Conservation (phyloP, 495 filamentous ascomycete species). For the Pseudoneurospora amorphoporcata region DNA sequence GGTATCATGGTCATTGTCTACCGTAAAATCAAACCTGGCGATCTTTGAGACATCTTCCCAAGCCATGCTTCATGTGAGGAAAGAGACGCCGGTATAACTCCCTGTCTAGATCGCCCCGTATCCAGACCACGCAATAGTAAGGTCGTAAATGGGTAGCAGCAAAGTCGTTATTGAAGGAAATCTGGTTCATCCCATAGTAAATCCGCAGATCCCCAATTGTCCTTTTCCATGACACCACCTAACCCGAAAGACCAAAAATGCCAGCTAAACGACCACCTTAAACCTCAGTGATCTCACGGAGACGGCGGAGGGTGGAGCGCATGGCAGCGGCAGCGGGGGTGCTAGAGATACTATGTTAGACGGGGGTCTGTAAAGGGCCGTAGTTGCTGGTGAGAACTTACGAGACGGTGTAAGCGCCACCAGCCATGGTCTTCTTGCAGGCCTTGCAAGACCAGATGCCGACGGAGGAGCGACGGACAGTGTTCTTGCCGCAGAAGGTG, state of each 20-base stretch:
- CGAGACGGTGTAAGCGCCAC: slow-evolving; percentile 94
- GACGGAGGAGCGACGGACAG: slow-evolving; percentile 81
- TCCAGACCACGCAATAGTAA: slow-evolving; percentile 11
- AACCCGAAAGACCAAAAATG: slow-evolving; percentile 23
- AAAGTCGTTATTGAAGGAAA: slow-evolving; percentile 24
- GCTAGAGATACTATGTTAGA: slow-evolving; percentile 36
- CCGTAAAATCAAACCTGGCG: background rate
- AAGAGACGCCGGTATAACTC: background rate
- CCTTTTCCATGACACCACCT: slow-evolving; percentile 33
- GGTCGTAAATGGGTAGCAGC: slow-evolving; percentile 11
- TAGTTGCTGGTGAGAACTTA: slow-evolving; percentile 42
- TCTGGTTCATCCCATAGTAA: slow-evolving; percentile 26
- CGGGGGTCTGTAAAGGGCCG: background rate
- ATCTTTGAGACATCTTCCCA: background rate
- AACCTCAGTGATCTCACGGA: slow-evolving; percentile 96
- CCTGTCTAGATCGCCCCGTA: background rate
- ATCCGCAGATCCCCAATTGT: slow-evolving; percentile 24
- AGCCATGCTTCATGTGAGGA: background rate
- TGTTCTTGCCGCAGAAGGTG: slow-evolving; percentile 94
- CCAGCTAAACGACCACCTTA: slow-evolving; percentile 36
- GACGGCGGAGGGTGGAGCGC: slow-evolving; percentile 91
- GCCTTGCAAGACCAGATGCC: slow-evolving; percentile 96
- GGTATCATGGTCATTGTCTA: background rate
- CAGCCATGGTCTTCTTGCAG: slow-evolving; percentile 90
- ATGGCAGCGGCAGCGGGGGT: slow-evolving; percentile 94